phyloP scores from a whole-genome alignment of 805 yeast species.

The Ogataea glucozyma region DNA sequence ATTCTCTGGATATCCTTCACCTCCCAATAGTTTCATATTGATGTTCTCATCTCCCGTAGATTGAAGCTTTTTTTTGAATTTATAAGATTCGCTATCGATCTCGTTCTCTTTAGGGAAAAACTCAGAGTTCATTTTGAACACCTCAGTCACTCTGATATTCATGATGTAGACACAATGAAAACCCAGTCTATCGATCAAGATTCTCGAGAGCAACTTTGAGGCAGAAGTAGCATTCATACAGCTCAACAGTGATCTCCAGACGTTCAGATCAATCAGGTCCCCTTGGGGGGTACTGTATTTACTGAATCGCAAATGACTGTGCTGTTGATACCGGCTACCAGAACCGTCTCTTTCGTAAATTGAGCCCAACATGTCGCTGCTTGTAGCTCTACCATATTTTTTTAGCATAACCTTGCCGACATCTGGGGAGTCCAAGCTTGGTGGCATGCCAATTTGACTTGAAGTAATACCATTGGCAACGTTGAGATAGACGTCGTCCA shows the following conservation, averaged over 20 bases:
- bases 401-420: constrained; percentile 27
- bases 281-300: constrained; percentile 32
- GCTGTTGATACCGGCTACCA: constrained; percentile 58
- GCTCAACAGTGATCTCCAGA: constrained; percentile 39
- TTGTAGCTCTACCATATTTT: constrained; percentile 60
- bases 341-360: constrained; percentile 66
- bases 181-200: constrained; percentile 36
- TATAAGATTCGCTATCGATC: constrained; percentile 46
- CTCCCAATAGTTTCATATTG: constrained; percentile 49
- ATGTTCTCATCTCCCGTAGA: constrained; percentile 41
- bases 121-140: constrained; percentile 41
- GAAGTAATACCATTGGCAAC: constrained; percentile 1
- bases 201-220: constrained; percentile 40
- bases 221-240: constrained; percentile 48
- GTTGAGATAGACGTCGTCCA: constrained; percentile 36
- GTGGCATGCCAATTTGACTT: constrained; percentile 4
- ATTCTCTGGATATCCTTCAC: constrained; percentile 36
- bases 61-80: constrained; percentile 39
- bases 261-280: constrained; percentile 31
- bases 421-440: constrained; percentile 12
- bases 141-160: constrained; percentile 52
- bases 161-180: constrained; percentile 50
- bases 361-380: constrained; percentile 37
- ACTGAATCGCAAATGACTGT: constrained; percentile 45
- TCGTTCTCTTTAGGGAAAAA: constrained; percentile 47